A percentile compares a stretch with the other conserved stretches of the same genome.
phyloP scores from a whole-genome alignment of 2,329 filamentous ascomycete species.

The Cryphonectria nitschkei region DNA sequence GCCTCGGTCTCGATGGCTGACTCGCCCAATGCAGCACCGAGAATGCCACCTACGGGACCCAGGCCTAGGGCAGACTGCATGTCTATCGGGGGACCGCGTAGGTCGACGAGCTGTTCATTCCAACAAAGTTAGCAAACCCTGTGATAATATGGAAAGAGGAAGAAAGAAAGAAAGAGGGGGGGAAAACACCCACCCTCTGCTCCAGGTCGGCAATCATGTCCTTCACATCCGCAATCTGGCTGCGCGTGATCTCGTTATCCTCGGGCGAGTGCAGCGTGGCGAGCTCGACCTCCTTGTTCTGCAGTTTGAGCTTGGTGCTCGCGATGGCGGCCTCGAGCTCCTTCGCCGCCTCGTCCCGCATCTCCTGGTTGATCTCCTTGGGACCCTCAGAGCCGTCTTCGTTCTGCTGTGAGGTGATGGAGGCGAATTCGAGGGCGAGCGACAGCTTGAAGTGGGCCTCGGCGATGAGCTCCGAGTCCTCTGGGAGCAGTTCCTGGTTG shows the following conservation, averaged over 20 bases:
- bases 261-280: slow-evolving; percentile 65
- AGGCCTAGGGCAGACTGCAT: slow-evolving; percentile 59
- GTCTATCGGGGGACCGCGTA: slow-evolving; percentile 65
- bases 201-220: slow-evolving; percentile 81
- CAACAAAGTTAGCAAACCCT: neutral
- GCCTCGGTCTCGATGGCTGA: slow-evolving; percentile 63
- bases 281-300: slow-evolving; percentile 70
- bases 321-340: slow-evolving; percentile 76
- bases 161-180: neutral
- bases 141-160: neutral
- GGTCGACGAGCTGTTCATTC: slow-evolving; percentile 62
- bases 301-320: slow-evolving; percentile 71
- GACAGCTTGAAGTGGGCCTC: slow-evolving; percentile 98
- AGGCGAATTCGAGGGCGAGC: slow-evolving; percentile 90
- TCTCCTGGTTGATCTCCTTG: slow-evolving; percentile 66
- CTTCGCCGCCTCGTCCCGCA: slow-evolving; percentile 71
- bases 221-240: slow-evolving; percentile 72
- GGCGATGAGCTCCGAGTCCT: slow-evolving; percentile 83
- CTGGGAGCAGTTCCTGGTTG: slow-evolving; percentile 77
- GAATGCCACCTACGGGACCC: slow-evolving; percentile 59
- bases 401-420: slow-evolving; percentile 66
- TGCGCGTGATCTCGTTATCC: slow-evolving; percentile 66
- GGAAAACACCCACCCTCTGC: slow-evolving; percentile 59
- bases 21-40: slow-evolving; percentile 67
- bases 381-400: slow-evolving; percentile 42